Conservation (phyloP, 805 yeast genomes). For the Candida berthetii region DNA sequence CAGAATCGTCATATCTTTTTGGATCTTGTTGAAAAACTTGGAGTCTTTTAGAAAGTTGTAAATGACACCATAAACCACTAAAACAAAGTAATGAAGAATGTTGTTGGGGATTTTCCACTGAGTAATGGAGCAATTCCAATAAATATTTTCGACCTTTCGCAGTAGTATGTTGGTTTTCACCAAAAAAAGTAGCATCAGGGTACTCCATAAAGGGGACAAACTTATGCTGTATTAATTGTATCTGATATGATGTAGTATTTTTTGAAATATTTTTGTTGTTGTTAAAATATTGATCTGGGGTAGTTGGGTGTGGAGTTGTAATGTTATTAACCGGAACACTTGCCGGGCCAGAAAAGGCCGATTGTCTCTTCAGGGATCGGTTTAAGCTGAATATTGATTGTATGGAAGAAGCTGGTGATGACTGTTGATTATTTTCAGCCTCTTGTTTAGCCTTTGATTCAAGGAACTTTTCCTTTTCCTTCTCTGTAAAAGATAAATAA, state of each 20-base stretch:
- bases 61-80: constrained; percentile 10
- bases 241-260: not conserved
- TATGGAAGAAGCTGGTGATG: not conserved
- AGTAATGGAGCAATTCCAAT: constrained; percentile 5
- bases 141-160: constrained; percentile 6
- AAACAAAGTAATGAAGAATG: constrained; percentile 6
- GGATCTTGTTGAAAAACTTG: not conserved
- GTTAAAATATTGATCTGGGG: too few species aligned
- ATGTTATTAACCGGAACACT: not conserved
- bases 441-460: constrained; percentile 6
- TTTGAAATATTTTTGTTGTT: not conserved
- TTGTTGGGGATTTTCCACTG: constrained; percentile 4
- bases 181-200: constrained; percentile 5
- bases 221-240: constrained; percentile 9
- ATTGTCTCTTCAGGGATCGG: too few species aligned
- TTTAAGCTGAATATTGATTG: not conserved
- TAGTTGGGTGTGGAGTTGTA: too few species aligned
- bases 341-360: constrained; percentile 1
- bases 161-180: constrained; percentile 6
- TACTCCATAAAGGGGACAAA: constrained; percentile 4
- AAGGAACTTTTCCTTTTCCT: constrained; percentile 11
- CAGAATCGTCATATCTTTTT: constrained; percentile 2
- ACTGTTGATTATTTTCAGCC: not conserved
- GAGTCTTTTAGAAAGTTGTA: constrained; percentile 11
- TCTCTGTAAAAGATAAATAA: constrained; percentile 14